Base-by-base conservation (phyloP, 2,329 filamentous ascomycete genomes). In the Fusarium keratoplasticum region DNA sequence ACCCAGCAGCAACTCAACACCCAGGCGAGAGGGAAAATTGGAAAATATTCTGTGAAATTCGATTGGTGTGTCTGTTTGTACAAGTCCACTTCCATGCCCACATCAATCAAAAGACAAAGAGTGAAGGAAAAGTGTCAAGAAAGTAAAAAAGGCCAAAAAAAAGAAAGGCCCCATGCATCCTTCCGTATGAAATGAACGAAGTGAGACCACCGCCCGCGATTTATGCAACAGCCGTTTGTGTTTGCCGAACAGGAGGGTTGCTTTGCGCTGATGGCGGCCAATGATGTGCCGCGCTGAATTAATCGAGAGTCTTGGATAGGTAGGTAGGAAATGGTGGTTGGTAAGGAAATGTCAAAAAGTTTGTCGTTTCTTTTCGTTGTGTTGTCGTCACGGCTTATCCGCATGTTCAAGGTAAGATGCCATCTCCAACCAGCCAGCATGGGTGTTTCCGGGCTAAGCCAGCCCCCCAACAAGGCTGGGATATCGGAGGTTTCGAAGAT, bases 41-140 rank as follows among this genome's bases (percentile, higher is more conserved):
- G 58, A 59, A 59, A 59, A 66, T 57, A 66, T 67, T 71, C 33
- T 74, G 70, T 76, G 73, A 69, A 73, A 72, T 80, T 78, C 76
- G 72, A 80, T 80, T 80, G 77, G 69, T 79, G 77, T 72, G 69
- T 71, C 61, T 76, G 66, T 69, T 75, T 75, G 66, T 78, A 78
- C 72, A 77, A 78, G 62, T 76, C 76, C 76, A 77, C 76, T 77
- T 64, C 47, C 70, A 67, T 72, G 61, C 73, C 76, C 76, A 78
- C 76, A 73, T 67, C 63, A 77, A 76, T 74, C 61, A 74, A 77
- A 72, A 44, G 58, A 44, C 60, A 69, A 61, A 61, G 33, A 55
- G 59, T 57, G 50, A 54, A 54, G 40, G 62, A 55, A 61, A 66
- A 68, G 52, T 64, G 50, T 55, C 50, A 50, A 42, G 61, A 64